Evolutionary conservation across 106 monocot genomes (phyloP), one percentile per base, ranked within the genome.

Genomic region (Dactylorhiza incarnata): DNA sequence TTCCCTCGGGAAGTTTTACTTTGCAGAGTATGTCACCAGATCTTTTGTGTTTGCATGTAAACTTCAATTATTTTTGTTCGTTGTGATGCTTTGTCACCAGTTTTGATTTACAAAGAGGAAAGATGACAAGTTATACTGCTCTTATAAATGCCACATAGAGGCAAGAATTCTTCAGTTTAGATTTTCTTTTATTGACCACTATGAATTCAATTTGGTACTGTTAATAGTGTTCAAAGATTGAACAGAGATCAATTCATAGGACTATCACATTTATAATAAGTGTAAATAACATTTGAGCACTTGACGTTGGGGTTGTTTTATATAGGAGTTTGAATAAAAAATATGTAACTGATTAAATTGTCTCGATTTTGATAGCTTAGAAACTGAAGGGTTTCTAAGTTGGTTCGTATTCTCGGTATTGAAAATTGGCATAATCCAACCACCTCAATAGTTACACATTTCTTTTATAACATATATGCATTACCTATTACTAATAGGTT

Each of bases 1-100:
- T 99, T 99, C 84, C 99, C 99, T 26, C 94, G 99, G 74, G 99
- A 99, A 86, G 91, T 99, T 75, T 85, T 99, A 79, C 91, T 99
- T 48, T 99, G 94, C 70, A 84, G 99, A 85, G 99, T 99, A 94
- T 84, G 87, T 58, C 23, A 37, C 22, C 71, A 47, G 13, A 48
- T 73, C 45, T n/a, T 22, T 67, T 44, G 45, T 50, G 43, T 44
- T 48, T 79, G 4, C 22, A 58, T 69, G 43, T 44, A n/a, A 23
- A 45, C 10, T 11, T 76, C 56, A 66, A 54, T 82, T 67, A 48
- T 75, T 55, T 50, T 25, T 49, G 11, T 23, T 68, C 7, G 13
- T 17, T 73, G 63, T 62, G 49, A 74, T 79, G 56, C 29, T 51
- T 52, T 4, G 37, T 37, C 37, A 37, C 37, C 52, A 52, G 52